A percentile compares a stretch with the other conserved stretches of the same genome.
phyloP scores from a whole-genome alignment of 2,329 filamentous ascomycete genomes.

The Ramichloridium luteum region DNA sequence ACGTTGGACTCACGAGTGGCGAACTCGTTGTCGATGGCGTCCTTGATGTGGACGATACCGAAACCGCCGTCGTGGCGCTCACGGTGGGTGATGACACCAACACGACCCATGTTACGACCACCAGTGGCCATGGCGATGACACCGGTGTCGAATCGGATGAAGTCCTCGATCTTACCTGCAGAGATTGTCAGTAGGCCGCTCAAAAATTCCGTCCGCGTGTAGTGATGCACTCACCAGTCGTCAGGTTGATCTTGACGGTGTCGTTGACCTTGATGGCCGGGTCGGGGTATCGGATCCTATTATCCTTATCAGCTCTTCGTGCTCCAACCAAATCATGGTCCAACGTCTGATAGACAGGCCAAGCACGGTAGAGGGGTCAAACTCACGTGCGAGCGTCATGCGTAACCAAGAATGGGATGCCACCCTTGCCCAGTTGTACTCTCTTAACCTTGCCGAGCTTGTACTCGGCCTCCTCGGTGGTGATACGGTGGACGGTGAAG shows the following conservation, averaged over 20 bases:
- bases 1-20: constrained; percentile 99
- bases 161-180: constrained; percentile 75
- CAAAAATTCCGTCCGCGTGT: neutral
- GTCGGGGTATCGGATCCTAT: constrained; percentile 98
- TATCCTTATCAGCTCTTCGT: constrained; percentile 19
- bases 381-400: constrained; percentile 99
- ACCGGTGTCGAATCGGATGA: constrained; percentile 97
- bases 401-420: constrained; percentile 99
- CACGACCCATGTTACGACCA: constrained; percentile 99
- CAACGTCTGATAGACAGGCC: constrained; percentile 98
- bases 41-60: constrained; percentile 96
- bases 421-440: constrained; percentile 96
- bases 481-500: constrained; percentile 99
- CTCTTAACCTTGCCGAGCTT: constrained; percentile 99
- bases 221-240: constrained; percentile 50
- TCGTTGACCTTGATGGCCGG: constrained; percentile 99
- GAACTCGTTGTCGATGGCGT: constrained; percentile 99
- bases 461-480: constrained; percentile 97
- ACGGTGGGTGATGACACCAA: constrained; percentile 99
- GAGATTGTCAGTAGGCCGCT: constrained; percentile 2
- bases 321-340: constrained; percentile 84
- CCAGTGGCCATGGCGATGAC: constrained; percentile 97
- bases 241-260: constrained; percentile 97
- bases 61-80: constrained; percentile 99
- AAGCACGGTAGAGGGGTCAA: constrained; percentile 38